Evolutionary conservation across 108 stramenopile species (phyloP), one percentile per base, ranked within the genome.

Genomic region (Schizochytrium sp.): DNA sequence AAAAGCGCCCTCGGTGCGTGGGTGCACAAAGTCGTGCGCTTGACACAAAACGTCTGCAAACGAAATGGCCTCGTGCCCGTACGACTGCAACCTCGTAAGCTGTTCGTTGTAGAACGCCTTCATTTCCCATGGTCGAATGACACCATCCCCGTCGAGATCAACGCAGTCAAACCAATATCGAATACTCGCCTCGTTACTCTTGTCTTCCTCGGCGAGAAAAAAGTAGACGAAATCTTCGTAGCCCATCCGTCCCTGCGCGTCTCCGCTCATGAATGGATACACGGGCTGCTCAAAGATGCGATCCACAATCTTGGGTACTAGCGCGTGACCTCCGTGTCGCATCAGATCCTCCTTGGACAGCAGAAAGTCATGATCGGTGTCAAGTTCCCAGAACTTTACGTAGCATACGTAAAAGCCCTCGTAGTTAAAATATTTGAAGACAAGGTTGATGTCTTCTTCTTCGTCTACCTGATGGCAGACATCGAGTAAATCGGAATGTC

Each of bases 331-430:
- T 28, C 97, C 97, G 28, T 89, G 44, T 21, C 34, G 60, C 90
- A 98, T 97, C 58, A 99, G 90, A 91, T 98, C 98, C 71, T 98
- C 97, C 25, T 96, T 53, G 51, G 96, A 96, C 58, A 99, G 95
- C 8, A 94, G 92, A 87, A 97, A 97, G 92, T 98, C 99, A 45
- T 97, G 93, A 93, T 99, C 98, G 59, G 95, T 93, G 92, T 98
- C 99, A 29, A 99, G 94, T 91, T 99, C 99, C 97, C 97, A 99
- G 90, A 98, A 99, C 63, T 98, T 94, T 88, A 98, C 98, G 91
- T 98, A 99, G 60, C 98, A 90, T n/a, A 98, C 98, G 88, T 99
- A 99, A 87, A 99, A 99, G 90, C 98, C 98, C 93, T 99, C 98
- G 93, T 98, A 98, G 58, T 93, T 94, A 72, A 95, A 95, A 51